A percentile compares a stretch with the other conserved stretches of the same genome.
These are phyloP conservation scores for Hordeum vulgare DNA, from an alignment of 176 grass and related monocot genomes.

Conservation along the genomic window MorexV3_pseudomolecules_assembly NC_058522.1:576910149-576910648, in stretches of 20 bases:
- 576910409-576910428: not conserved
- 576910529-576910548: not conserved
- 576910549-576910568: too few species aligned
- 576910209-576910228: not conserved
- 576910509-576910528: not conserved
- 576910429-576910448: not conserved
- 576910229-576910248: not conserved
- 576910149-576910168: not conserved
- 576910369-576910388: not conserved
- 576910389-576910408: constrained; percentile 1
- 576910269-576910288: not conserved
- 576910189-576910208: too few species aligned
- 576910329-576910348: not conserved
- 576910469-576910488: not conserved
- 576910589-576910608: not conserved
- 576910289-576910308: not conserved
- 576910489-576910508: not conserved
- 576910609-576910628: not conserved
- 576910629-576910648: not conserved
- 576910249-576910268: not conserved
- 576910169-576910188: too few species aligned
- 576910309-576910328: not conserved
- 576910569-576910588: not conserved
- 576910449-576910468: not conserved
- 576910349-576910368: not conserved